Conservation (phyloP, 1,284 basidiomycete genomes). For the Lignosus rhinocerotis region DNA sequence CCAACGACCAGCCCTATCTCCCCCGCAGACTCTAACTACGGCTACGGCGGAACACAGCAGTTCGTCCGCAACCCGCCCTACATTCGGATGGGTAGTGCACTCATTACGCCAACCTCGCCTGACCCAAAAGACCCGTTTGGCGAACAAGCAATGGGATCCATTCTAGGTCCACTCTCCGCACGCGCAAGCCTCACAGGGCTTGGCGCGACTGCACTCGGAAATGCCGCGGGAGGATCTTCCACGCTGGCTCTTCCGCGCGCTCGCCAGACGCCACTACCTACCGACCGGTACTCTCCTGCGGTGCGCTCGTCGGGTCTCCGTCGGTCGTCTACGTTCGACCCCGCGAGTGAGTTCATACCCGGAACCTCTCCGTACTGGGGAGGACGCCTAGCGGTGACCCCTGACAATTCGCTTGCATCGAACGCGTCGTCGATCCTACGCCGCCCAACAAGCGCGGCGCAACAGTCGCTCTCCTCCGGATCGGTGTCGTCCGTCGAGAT, state of each 20-base stretch:
- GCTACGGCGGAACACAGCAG: not conserved
- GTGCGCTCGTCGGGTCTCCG: not conserved
- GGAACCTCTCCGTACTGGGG: conserved; percentile 20
- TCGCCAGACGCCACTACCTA: not conserved
- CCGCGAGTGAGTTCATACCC: conserved; percentile 7
- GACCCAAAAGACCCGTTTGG: conserved; percentile 18
- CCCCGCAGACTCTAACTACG: conserved; percentile 11
- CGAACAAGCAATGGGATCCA: conserved; percentile 9
- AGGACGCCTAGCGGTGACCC: conserved; percentile 17
- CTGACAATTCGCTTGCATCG: conserved; percentile 21
- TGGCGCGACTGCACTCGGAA: conserved; percentile 21
- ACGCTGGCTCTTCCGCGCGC: conserved; percentile 6
- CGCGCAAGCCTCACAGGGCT: conserved; percentile 15
- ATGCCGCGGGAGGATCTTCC: conserved; percentile 10
- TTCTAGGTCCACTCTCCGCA: conserved; percentile 22
- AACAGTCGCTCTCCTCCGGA: conserved; percentile 6
- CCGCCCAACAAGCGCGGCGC: conserved; percentile 1
- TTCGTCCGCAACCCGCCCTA: conserved; percentile 21
- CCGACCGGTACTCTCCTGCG: conserved; percentile 1
- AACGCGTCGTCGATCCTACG: conserved; percentile 8
- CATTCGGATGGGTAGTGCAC: conserved; percentile 14
- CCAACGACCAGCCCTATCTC: conserved; percentile 11
- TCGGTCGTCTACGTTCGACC: conserved; percentile 15
- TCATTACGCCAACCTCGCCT: conserved; percentile 17
- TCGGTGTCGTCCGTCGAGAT: conserved; percentile 45